Evolutionary conservation across 1,284 basidiomycete genomes (phyloP), one percentile per base, ranked within the genome.

Genomic region (Tetrapyrgos nigripes): DNA sequence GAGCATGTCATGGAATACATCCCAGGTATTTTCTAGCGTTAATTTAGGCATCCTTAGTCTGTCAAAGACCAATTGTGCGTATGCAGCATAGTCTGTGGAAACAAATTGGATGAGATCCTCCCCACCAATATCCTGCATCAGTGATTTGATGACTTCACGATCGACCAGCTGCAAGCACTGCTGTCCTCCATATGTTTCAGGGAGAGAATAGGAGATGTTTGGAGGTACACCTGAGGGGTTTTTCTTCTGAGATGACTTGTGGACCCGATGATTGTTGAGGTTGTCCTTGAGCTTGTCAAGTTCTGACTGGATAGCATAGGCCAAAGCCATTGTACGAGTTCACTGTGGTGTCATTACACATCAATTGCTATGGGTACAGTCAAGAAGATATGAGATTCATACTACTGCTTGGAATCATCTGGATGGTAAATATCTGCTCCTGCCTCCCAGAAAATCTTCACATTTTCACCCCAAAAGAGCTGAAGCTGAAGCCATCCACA

Each of bases 301-400:
- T 27, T 70, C 68, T 17, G 62, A 53, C 45, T 70, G 71, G 23
- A 76, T 64, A 4, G 68, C 60, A 72, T 55, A 10, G 24, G 13
- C 24, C 75, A 77, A 1, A 76, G 58, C 72, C 73, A 76, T 28
- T 68, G 62, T 19, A 66, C 62, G 5, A 75, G 64, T 9, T 69
- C 44, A 51, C 73, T 72, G 45, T 3, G 23, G n/a, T n/a, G 8
- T 9, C 21, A 11, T 27, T 24, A 10, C 10, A 50, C 19, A 28
- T 19, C n/a, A 21, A 52, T 26, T 50, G 27, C n/a, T 24, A 45
- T 49, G 24, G 40, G n/a, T 19, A 11, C 21, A 43, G 24, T 11
- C 21, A 23, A 17, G 35, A 40, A 11, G 35, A n/a, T 37, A 17
- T 11, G 4, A 46, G 28, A 35, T 50, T 59, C 66, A 11, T 56